Percentiles rank a stretch among this genome's conserved stretches.
Evolutionary conservation across 495 filamentous ascomycete species (phyloP).

Genomic region (Chaetomium tenue): DNA sequence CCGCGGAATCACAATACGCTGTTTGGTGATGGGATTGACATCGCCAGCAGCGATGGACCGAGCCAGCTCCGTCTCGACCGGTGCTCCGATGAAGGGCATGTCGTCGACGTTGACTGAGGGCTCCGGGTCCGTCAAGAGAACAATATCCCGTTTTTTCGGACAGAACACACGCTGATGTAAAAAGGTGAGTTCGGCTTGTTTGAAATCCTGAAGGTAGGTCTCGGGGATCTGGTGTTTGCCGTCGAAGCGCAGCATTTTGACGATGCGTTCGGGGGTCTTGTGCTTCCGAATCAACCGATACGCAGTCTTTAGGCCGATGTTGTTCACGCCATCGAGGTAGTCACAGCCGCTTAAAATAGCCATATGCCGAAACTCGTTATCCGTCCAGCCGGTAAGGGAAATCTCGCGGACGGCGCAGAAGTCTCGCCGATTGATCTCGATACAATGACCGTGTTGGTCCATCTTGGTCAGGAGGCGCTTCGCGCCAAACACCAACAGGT

Average conservation of each 20-base stretch:
- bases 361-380: slow-evolving; percentile 89
- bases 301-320: slow-evolving; percentile 90
- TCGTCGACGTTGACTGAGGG: slow-evolving; percentile 58
- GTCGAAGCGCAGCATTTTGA: slow-evolving; percentile 81
- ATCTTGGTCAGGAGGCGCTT: slow-evolving; percentile 89
- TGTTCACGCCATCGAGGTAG: slow-evolving; percentile 78
- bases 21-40: slow-evolving; percentile 84
- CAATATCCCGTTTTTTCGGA: slow-evolving; percentile 63
- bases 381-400: slow-evolving; percentile 86
- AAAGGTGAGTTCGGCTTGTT: slow-evolving; percentile 87
- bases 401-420: slow-evolving; percentile 87
- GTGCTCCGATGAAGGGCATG: slow-evolving; percentile 75
- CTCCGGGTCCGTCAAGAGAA: slow-evolving; percentile 66
- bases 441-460: slow-evolving; percentile 86
- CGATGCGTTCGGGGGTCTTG: slow-evolving; percentile 77
- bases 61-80: slow-evolving; percentile 67
- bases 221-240: slow-evolving; percentile 75
- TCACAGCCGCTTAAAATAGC: slow-evolving; percentile 98
- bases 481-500: slow-evolving; percentile 92
- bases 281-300: slow-evolving; percentile 86
- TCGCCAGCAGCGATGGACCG: slow-evolving; percentile 77
- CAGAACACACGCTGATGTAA: slow-evolving; percentile 93
- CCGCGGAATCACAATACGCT: slow-evolving; percentile 53
- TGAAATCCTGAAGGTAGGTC: slow-evolving; percentile 74
- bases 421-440: slow-evolving; percentile 83